These are phyloP conservation scores for Candida anutae DNA, from an alignment of 1,139 yeast genomes.

Conservation along the genomic window DNA sequence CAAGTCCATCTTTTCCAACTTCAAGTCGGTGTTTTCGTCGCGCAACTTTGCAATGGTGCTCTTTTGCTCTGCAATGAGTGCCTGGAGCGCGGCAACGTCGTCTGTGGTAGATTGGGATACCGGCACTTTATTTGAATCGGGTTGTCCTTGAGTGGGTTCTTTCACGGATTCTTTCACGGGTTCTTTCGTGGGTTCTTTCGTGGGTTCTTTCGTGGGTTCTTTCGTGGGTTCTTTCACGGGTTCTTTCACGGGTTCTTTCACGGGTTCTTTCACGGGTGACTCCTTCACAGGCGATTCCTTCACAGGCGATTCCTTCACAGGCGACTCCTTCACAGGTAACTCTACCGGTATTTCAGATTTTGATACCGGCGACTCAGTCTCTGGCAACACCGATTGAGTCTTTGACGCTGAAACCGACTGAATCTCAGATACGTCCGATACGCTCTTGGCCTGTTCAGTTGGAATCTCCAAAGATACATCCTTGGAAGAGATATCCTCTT, in stretches of 20 bases:
- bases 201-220: no score
- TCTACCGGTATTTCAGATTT: no score
- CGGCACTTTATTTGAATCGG: slow-evolving; percentile 1
- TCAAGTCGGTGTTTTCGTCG: slow-evolving; percentile 39
- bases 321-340: slow-evolving; percentile 1
- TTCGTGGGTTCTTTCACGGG: slow-evolving; percentile 2
- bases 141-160: slow-evolving; percentile 1
- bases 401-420: slow-evolving; percentile 3
- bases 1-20: slow-evolving; percentile 41
- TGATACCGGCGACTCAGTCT: slow-evolving; percentile 4
- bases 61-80: slow-evolving; percentile 19
- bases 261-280: slow-evolving; percentile 6
- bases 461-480: no score
- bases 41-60: slow-evolving; percentile 31
- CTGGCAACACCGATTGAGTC: slow-evolving; percentile 6
- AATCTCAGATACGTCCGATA: no score
- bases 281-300: slow-evolving; percentile 1
- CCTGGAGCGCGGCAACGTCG: slow-evolving; percentile 9
- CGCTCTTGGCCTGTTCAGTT: no score
- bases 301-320: slow-evolving; percentile 1
- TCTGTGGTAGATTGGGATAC: slow-evolving; percentile 3
- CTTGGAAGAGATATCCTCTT: no score
- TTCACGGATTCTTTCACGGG: slow-evolving; percentile 1
- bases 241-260: slow-evolving; percentile 4
- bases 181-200: slow-evolving; percentile 1